These are phyloP conservation scores for Andrographis paniculata DNA, from an alignment of 305 asterid genomes.

Conservation along the genomic window DNA sequence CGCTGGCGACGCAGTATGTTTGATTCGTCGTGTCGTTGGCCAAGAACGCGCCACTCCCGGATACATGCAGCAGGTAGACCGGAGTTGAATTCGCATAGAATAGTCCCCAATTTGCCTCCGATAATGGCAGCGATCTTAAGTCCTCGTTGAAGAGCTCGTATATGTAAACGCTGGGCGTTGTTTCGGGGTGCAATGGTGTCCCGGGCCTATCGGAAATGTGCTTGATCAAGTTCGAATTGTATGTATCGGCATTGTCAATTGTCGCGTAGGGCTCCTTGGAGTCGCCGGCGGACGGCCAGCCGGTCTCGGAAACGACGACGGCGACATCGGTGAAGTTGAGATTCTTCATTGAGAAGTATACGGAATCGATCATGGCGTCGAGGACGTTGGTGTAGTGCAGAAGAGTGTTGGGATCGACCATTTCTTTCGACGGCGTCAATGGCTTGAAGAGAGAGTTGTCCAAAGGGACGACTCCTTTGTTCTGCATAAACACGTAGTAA, in stretches of 20 bases:
- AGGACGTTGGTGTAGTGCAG: slow-evolving; percentile 84
- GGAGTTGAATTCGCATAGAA: slow-evolving; percentile 84
- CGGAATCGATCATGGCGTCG: slow-evolving; percentile 97
- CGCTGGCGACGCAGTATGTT: slow-evolving; percentile 74
- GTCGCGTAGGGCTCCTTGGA: slow-evolving; percentile 94
- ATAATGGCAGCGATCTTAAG: slow-evolving; percentile 73
- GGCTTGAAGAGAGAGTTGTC: slow-evolving; percentile 90
- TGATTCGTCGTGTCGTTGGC: slow-evolving; percentile 91
- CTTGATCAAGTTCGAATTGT: slow-evolving; percentile 83
- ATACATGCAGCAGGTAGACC: slow-evolving; percentile 88
- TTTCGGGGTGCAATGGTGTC: slow-evolving; percentile 88
- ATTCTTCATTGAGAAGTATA: slow-evolving; percentile 85
- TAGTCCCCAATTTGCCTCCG: slow-evolving; percentile 97
- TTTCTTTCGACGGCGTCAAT: slow-evolving; percentile 82
- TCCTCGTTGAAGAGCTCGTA: slow-evolving; percentile 95
- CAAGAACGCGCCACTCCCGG: slow-evolving; percentile 88
- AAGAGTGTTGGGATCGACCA: slow-evolving; percentile 96
- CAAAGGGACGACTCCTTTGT: slow-evolving; percentile 91
- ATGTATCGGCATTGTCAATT: slow-evolving; percentile 77
- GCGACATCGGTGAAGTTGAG: slow-evolving; percentile 72
- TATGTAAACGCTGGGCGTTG: slow-evolving; percentile 68
- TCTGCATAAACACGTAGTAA: slow-evolving; percentile 94
- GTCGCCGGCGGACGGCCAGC: slow-evolving; percentile 97
- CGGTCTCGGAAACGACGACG: slow-evolving; percentile 83
- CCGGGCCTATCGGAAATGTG: slow-evolving; percentile 70